Conservation (phyloP, 106 monocot genomes). For the Apostasia ramifera region DNA sequence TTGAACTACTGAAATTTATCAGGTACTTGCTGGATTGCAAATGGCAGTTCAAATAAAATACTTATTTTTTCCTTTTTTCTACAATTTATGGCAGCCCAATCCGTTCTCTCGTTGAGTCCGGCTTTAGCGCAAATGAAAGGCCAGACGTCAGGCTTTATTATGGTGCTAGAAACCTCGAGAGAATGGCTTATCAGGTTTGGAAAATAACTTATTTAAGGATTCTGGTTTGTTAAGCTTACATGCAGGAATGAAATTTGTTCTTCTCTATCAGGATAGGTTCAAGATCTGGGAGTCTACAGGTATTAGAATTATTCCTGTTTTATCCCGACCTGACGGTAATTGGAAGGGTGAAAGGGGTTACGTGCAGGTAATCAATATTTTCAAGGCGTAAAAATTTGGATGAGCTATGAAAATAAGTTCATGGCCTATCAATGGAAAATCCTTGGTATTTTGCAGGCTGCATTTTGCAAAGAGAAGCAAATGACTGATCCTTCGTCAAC, state of each 20-base stretch:
- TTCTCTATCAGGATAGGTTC: slow-evolving; percentile 63
- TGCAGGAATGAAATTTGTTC: neutral
- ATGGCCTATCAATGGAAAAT: too few relatives aligned
- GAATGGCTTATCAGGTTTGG: slow-evolving; percentile 91
- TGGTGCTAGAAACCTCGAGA: slow-evolving; percentile 82
- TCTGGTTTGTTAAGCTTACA: neutral
- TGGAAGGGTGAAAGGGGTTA: slow-evolving; percentile 92
- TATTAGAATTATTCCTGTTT: slow-evolving; percentile 71
- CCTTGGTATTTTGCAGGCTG: slow-evolving; percentile 28
- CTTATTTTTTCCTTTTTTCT: slow-evolving; percentile 3
- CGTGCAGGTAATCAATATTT: slow-evolving; percentile 53
- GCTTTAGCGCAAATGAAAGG: slow-evolving; percentile 54
- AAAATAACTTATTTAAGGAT: slow-evolving; percentile 2
- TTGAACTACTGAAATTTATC: too few relatives aligned
- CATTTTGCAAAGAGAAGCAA: slow-evolving; percentile 43
- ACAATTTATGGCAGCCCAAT: slow-evolving; percentile 59
- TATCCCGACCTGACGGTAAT: slow-evolving; percentile 71
- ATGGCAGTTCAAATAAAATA: neutral
- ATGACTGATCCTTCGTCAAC: slow-evolving; percentile 40
- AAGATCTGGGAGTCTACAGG: slow-evolving; percentile 78
- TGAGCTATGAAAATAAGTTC: neutral
- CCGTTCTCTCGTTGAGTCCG: slow-evolving; percentile 83
- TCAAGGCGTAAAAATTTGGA: neutral
- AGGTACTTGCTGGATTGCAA: too few relatives aligned
- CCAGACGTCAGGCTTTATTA: slow-evolving; percentile 80